Percentiles rank a stretch among this genome's conserved stretches.
Conservation (phyloP, 192 early-diverging fungal species). For the Backusella liffmaniae region DNA sequence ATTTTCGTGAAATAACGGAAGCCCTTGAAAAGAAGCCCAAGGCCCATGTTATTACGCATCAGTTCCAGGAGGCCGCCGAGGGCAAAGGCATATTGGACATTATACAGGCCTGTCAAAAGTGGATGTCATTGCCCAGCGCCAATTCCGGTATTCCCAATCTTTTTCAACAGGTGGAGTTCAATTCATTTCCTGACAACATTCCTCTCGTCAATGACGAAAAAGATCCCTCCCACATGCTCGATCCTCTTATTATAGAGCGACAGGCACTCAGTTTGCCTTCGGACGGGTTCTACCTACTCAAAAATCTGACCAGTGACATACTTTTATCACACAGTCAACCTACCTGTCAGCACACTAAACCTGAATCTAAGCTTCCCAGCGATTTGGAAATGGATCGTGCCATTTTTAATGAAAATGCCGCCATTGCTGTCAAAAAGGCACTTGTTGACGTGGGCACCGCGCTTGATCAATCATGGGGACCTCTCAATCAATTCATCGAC, state of each 20-base stretch:
- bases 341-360: conserved; percentile 69
- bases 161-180: conserved; percentile 50
- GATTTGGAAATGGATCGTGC: conserved; percentile 70
- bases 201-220: conserved; percentile 54
- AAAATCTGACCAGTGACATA: conserved; percentile 61
- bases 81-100: not conserved
- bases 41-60: conserved; percentile 10
- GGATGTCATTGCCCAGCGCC: conserved; percentile 47
- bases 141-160: conserved; percentile 43
- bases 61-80: conserved; percentile 8
- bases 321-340: conserved; percentile 67
- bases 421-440: conserved; percentile 52
- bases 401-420: conserved; percentile 67
- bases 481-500: conserved; percentile 35
- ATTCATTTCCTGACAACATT: conserved; percentile 37
- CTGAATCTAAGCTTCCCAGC: conserved; percentile 59
- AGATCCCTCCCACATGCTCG: conserved; percentile 61
- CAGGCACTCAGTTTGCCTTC: conserved; percentile 59
- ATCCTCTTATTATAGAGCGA: conserved; percentile 65
- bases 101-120: conserved; percentile 21
- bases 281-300: conserved; percentile 61
- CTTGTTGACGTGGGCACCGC: conserved; percentile 56
- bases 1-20: not conserved
- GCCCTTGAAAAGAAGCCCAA: conserved; percentile 1
- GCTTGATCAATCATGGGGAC: conserved; percentile 64